Conservation (phyloP, 305 asterid genomes). For the Solanum hybrid region DNA sequence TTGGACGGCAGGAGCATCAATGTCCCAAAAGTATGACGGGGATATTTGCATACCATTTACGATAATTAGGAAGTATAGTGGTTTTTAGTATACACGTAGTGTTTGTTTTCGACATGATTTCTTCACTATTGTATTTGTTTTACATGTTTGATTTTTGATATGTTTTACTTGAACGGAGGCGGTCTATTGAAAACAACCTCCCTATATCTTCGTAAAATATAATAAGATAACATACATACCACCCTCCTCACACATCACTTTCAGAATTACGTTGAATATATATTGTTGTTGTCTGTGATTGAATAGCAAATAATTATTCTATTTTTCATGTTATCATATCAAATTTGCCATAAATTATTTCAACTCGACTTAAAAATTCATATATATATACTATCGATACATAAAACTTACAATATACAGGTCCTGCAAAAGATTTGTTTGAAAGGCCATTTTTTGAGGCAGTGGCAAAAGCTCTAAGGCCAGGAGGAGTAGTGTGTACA, state of each 20-base stretch:
- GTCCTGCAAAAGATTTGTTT: constrained; percentile 92
- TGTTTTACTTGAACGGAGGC: background rate
- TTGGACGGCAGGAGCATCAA: no score
- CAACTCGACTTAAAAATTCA: background rate
- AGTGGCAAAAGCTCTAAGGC: constrained; percentile 78
- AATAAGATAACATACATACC: background rate
- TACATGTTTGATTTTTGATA: background rate
- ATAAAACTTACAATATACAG: background rate
- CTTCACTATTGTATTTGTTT: no score
- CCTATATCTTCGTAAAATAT: background rate
- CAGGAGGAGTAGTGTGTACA: constrained; percentile 93
- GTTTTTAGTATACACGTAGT: background rate
- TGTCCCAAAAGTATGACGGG: no score
- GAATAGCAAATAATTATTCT: background rate
- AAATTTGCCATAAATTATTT: no score
- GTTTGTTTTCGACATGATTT: background rate
- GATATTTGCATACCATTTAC: no score
- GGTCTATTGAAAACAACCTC: background rate
- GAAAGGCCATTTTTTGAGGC: constrained; percentile 86
- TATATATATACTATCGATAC: background rate
- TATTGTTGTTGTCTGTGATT: background rate
- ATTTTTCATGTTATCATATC: background rate
- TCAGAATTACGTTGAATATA: background rate
- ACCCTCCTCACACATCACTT: no score
- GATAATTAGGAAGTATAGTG: no score